Conservation (phyloP, 352 stramenopile species). For the Elongisporangium undulatum region DNA sequence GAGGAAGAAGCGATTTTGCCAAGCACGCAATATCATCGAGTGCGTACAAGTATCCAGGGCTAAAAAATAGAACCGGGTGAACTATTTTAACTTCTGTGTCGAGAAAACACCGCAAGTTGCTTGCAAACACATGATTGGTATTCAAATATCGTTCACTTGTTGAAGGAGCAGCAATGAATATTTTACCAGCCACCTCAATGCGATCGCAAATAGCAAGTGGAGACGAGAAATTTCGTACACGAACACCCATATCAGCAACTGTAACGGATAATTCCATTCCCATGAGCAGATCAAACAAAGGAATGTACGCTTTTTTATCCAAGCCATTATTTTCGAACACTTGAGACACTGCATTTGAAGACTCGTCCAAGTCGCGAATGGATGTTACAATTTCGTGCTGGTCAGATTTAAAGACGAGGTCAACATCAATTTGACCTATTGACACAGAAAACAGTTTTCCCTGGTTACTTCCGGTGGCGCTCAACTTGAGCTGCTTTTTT, state of each 20-base stretch:
- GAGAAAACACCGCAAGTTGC: too few relatives aligned
- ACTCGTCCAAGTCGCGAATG: constrained; percentile 48
- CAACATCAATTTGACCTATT: constrained; percentile 23
- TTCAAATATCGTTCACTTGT: too few relatives aligned
- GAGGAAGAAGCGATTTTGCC: constrained; percentile 22
- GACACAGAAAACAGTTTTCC: constrained; percentile 1
- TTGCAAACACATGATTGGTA: too few relatives aligned
- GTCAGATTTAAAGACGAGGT: constrained; percentile 40
- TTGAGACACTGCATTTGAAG: constrained; percentile 20
- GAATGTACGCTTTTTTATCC: constrained; percentile 17
- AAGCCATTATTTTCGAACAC: constrained; percentile 14
- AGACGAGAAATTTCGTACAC: constrained; percentile 46
- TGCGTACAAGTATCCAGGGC: constrained; percentile 45
- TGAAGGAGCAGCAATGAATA: constrained; percentile 21
- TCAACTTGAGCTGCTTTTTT: constrained; percentile 20
- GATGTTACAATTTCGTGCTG: constrained; percentile 12
- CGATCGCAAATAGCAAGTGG: constrained; percentile 35
- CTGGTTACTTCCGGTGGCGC: neutral
- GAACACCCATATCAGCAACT: constrained; percentile 26
- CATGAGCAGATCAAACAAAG: constrained; percentile 24
- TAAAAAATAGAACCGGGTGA: constrained; percentile 41
- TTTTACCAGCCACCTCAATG: constrained; percentile 23
- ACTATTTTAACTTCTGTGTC: too few relatives aligned
- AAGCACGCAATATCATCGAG: constrained; percentile 42
- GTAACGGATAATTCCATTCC: constrained; percentile 21